phyloP scores from a whole-genome alignment of 164 flowering plant species.

The Hamamelis virginiana region DNA sequence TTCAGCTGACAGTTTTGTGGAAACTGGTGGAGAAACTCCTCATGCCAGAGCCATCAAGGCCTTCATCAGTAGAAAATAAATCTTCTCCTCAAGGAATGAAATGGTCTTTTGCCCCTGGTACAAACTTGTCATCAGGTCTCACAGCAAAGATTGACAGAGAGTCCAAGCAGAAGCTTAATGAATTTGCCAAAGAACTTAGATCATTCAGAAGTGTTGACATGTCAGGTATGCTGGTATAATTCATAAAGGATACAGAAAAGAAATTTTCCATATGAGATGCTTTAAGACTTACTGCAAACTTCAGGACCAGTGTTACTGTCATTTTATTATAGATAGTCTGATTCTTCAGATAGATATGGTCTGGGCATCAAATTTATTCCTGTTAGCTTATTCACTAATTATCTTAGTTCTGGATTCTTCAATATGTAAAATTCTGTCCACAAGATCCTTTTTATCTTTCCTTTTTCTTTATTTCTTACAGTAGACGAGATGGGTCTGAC shows the following conservation, averaged over 20 bases:
- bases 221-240: slow-evolving; percentile 61
- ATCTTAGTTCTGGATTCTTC: neutral
- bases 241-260: neutral
- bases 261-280: neutral
- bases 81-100: slow-evolving; percentile 54
- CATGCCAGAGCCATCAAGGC: slow-evolving; percentile 42
- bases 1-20: slow-evolving; percentile 96
- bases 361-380: neutral
- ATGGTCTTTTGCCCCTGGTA: slow-evolving; percentile 77
- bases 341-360: neutral
- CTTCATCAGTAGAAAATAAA: slow-evolving; percentile 42
- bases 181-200: slow-evolving; percentile 81
- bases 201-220: slow-evolving; percentile 73
- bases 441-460: neutral
- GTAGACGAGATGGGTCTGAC: neutral
- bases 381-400: neutral
- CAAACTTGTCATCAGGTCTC: slow-evolving; percentile 62
- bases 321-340: neutral
- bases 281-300: too few relatives aligned
- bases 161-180: slow-evolving; percentile 71
- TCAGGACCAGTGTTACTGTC: neutral
- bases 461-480: neutral
- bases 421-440: neutral
- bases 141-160: slow-evolving; percentile 59
- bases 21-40: slow-evolving; percentile 75